phyloP scores from a whole-genome alignment of 2,329 filamentous ascomycete genomes.

The Lasiodiplodia citricola region DNA sequence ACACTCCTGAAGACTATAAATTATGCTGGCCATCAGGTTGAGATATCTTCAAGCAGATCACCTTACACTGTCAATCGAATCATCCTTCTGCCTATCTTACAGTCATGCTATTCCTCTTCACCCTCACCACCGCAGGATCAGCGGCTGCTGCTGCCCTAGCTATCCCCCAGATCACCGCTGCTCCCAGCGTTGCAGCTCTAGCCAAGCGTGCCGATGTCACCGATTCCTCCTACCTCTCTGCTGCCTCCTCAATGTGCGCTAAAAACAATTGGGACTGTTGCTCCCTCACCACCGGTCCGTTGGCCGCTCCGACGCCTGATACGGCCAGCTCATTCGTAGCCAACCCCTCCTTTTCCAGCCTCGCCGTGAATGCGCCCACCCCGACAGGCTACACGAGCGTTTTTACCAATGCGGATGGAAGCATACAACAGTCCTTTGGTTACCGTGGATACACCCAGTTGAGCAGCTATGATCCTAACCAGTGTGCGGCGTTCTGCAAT shows the following conservation, averaged over 20 bases:
- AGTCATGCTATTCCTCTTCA: background rate
- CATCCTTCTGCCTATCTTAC: no score
- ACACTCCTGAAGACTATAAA: background rate
- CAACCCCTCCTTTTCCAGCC: background rate
- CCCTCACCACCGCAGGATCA: background rate
- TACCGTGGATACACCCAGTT: constrained; percentile 28
- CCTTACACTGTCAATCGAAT: background rate
- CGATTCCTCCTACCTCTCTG: background rate
- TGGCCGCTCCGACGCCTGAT: background rate
- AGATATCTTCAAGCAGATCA: background rate
- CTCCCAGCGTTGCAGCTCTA: background rate
- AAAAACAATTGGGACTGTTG: constrained; percentile 10
- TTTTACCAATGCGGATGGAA: constrained; percentile 28
- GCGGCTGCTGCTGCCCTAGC: background rate
- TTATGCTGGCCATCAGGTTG: background rate
- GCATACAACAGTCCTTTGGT: constrained; percentile 6
- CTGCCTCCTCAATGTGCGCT: background rate
- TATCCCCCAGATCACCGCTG: background rate
- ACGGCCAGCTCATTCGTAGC: background rate
- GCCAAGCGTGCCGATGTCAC: background rate
- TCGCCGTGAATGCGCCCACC: background rate
- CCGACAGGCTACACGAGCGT: constrained; percentile 27
- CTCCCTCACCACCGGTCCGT: background rate
- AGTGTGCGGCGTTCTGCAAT: constrained; percentile 29
- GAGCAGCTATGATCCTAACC: constrained; percentile 25